phyloP scores from a whole-genome alignment of 2,329 filamentous ascomycete species.

The Talaromyces sp. region DNA sequence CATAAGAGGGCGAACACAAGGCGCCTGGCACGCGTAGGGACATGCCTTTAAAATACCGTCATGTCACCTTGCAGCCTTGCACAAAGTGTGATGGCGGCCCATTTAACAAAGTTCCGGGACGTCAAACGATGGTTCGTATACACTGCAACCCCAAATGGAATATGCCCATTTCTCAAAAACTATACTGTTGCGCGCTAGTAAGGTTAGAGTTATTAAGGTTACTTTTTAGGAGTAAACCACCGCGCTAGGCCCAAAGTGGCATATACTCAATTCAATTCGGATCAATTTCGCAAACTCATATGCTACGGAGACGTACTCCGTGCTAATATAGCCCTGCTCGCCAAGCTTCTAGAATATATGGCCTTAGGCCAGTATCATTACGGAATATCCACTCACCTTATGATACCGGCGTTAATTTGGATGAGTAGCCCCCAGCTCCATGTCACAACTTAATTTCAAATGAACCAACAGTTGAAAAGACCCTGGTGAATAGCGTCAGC shows the following conservation, averaged over 20 bases:
- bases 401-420: no score
- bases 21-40: neutral
- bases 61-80: no score
- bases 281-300: neutral
- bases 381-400: no score
- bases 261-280: neutral
- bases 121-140: no score
- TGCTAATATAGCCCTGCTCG: neutral
- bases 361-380: neutral
- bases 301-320: no score
- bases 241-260: neutral
- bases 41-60: neutral
- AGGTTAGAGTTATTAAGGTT: neutral
- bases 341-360: neutral
- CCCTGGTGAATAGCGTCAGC: no score
- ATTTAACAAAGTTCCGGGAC: no score
- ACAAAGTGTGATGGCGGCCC: no score
- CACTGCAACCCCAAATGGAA: neutral
- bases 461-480: no score
- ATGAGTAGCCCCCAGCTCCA: no score
- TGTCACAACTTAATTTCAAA: no score
- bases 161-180: no score
- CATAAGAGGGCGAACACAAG: neutral
- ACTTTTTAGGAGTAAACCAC: neutral
- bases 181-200: neutral